Base-by-base conservation (phyloP, 2,329 filamentous ascomycete species). In the Paecilomyces sp. region DNA sequence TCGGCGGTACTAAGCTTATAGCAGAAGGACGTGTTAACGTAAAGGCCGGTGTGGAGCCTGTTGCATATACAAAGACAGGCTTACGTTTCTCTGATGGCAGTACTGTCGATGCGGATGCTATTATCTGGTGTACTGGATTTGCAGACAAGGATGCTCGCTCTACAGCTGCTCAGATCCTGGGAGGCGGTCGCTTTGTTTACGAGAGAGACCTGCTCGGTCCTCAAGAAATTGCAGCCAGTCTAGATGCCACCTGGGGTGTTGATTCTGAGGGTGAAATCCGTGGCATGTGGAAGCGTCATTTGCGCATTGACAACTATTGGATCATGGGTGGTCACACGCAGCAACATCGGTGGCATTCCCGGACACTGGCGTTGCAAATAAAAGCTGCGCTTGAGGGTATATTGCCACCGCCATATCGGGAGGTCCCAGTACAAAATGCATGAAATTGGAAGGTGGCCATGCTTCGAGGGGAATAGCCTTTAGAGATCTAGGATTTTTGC, bases 321-420 rank as follows among this genome's bases (percentile, higher is more conserved):
- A 77, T 79, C 56, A 75, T 74, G 66, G 79, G 79, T 12, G 79
- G 79, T 0, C 77, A 78, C 60, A 70, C 77, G 6, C 71, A 74
- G 5, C 67, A 76, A 51, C 72, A 73, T 4, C 69, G 79, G 30
- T 71, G 76, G 63, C 75, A 73, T 58, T 78, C 77, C 22, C 68
- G 75, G 28, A 73, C 77, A 13, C 55, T 82, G 55, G 79, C 79
- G 11, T 60, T 82, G 66, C 77, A 80, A 67, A 77, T 82, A 51
- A 78, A 80, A 65, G 76, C 70, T 9, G 61, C 59, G 5, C 34
- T 69, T 24, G 63, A 66, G 52, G 66, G 67, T 1, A 52, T 73
- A 1, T 53, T 79, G 54, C 75, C 75, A 1, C 67, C 68, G 3
- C 71, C 74, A 0, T 77, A 74, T 62, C 63, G 53, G 18, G 55